A percentile compares a stretch with the other conserved stretches of the same genome.
phyloP scores from a whole-genome alignment of 2,329 filamentous ascomycete genomes.

The Aspergillus cejpii region DNA sequence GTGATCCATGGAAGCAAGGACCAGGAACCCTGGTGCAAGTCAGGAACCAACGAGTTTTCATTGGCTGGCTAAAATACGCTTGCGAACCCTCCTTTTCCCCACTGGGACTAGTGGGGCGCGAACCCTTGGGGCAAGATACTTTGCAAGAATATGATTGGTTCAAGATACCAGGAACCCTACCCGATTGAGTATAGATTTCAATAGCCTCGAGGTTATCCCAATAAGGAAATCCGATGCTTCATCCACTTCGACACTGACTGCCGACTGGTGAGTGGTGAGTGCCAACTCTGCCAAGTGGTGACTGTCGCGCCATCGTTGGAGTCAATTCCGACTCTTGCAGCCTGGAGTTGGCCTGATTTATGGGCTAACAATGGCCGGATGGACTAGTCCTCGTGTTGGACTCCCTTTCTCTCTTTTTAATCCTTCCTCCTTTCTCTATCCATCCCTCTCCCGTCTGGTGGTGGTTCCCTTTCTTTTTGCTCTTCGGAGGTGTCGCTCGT shows the following conservation, averaged over 20 bases:
- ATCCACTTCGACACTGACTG: not conserved
- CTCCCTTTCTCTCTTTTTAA: not conserved
- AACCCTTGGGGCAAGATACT: slow-evolving; percentile 11
- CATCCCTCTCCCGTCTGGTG: slow-evolving; percentile 23
- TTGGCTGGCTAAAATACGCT: slow-evolving; percentile 1
- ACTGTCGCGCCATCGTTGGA: not conserved
- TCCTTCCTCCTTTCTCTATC: slow-evolving; percentile 11
- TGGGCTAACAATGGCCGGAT: not conserved
- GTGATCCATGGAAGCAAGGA: not conserved
- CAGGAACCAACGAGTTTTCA: not conserved
- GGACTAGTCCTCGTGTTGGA: slow-evolving; percentile 2
- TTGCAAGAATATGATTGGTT: slow-evolving; percentile 8
- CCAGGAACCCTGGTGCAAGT: not conserved
- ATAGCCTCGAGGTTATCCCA: slow-evolving; percentile 13
- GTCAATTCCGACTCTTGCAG: not conserved
- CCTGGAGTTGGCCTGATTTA: not conserved
- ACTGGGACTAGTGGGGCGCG: slow-evolving; percentile 12
- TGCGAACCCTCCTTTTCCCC: not conserved
- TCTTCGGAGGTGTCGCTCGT: not conserved
- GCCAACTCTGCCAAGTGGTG: slow-evolving; percentile 5
- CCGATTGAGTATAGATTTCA: slow-evolving; percentile 5
- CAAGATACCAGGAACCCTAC: not conserved
- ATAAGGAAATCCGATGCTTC: not conserved
- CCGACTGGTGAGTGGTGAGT: not conserved
- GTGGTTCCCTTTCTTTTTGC: not conserved